Conservation (phyloP, 768 basidiomycete species). For the Boletus edulis region DNA sequence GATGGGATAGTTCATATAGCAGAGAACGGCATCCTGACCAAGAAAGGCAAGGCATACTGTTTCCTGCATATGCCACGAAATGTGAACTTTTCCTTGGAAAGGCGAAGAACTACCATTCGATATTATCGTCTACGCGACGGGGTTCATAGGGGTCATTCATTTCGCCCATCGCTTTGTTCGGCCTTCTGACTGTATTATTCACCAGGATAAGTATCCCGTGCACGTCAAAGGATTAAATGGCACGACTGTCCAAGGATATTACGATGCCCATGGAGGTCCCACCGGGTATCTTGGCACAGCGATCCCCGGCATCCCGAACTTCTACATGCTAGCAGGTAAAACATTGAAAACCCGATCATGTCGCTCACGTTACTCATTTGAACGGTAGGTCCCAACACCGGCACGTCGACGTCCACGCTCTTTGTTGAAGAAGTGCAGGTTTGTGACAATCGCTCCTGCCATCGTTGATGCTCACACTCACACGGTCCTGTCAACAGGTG, state of each 20-base stretch:
- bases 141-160: conserved; percentile 27
- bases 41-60: conserved; percentile 13
- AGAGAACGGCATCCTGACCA: conserved; percentile 23
- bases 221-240: conserved; percentile 25
- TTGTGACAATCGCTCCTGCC: neutral
- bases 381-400: conserved; percentile 26
- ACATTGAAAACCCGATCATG: neutral
- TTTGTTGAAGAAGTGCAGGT: conserved; percentile 32
- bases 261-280: conserved; percentile 29
- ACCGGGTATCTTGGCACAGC: conserved; percentile 33
- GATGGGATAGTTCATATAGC: conserved; percentile 20
- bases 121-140: conserved; percentile 34
- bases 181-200: neutral
- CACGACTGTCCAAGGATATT: conserved; percentile 28
- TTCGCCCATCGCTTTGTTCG: neutral
- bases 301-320: conserved; percentile 38
- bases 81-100: conserved; percentile 2
- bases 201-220: conserved; percentile 21
- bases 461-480: neutral
- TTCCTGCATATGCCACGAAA: neutral
- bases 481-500: conserved; percentile 13
- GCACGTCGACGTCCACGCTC: conserved; percentile 23
- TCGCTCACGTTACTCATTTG: neutral
- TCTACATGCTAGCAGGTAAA: conserved; percentile 31
- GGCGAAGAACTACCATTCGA: conserved; percentile 33